Percentiles rank a stretch among this genome's conserved stretches.
These are phyloP conservation scores for Hydnomerulius pinastri DNA, from an alignment of 768 basidiomycete genomes.

Conservation along the genomic window DNA sequence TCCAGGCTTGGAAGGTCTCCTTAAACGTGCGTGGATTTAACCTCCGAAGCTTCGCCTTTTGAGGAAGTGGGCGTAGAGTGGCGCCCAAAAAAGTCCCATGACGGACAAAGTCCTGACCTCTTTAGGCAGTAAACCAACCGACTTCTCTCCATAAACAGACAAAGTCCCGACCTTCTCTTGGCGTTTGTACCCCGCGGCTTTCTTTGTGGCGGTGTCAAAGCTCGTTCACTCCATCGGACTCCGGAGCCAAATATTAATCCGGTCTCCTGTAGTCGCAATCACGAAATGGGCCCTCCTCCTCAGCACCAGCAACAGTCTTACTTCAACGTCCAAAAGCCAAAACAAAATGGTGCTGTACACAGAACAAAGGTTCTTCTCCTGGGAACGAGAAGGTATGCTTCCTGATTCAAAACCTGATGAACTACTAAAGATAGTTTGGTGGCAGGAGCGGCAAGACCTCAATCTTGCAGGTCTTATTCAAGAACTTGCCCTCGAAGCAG, in stretches of 20 bases:
- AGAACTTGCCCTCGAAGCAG: slow-evolving; percentile 77
- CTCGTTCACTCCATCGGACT: background rate
- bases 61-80: background rate
- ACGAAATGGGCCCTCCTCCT: slow-evolving; percentile 9
- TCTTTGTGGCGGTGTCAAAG: background rate
- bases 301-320: slow-evolving; percentile 13
- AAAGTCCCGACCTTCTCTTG: too few species aligned
- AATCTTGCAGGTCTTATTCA: slow-evolving; percentile 90
- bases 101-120: background rate
- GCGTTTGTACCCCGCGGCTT: background rate
- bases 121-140: background rate
- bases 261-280: background rate
- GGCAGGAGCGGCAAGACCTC: slow-evolving; percentile 89
- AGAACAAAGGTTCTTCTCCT: slow-evolving; percentile 74
- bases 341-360: slow-evolving; percentile 13
- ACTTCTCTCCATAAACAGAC: background rate
- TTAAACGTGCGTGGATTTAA: slow-evolving; percentile 17
- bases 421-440: slow-evolving; percentile 4
- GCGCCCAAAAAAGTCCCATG: background rate
- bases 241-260: too few species aligned
- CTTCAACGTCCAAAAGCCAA: slow-evolving; percentile 10
- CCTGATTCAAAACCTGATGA: background rate
- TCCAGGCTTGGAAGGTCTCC: background rate
- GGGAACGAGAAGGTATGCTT: slow-evolving; percentile 62
- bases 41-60: slow-evolving; percentile 1